phyloP scores from a whole-genome alignment of 306 rosid genomes.

The Acacia confusa region DNA sequence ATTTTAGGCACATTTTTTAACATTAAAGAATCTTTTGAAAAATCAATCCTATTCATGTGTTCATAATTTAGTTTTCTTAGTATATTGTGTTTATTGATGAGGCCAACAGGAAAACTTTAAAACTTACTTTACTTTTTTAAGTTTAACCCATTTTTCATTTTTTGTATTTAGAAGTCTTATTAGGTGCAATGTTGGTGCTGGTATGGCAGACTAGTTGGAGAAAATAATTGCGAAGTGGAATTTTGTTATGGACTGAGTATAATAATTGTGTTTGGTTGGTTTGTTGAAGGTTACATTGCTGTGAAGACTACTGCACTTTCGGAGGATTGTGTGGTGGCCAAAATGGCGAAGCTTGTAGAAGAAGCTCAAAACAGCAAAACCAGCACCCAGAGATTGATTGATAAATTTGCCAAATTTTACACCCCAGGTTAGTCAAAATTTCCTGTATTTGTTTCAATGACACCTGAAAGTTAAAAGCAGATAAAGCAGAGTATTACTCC shows the following conservation, averaged over 20 bases:
- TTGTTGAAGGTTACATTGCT: constrained; percentile 66
- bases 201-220: background rate
- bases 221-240: background rate
- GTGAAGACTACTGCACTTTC: constrained; percentile 87
- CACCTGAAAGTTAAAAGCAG: constrained; percentile 9
- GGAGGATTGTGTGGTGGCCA: constrained; percentile 91
- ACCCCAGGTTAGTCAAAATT: constrained; percentile 72
- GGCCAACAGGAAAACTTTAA: too few relatives aligned
- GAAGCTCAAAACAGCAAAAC: constrained; percentile 93
- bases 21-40: too few relatives aligned
- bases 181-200: background rate
- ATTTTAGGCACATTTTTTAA: background rate
- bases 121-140: background rate
- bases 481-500: background rate
- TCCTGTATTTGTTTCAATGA: constrained; percentile 2
- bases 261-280: constrained; percentile 24
- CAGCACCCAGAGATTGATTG: constrained; percentile 72
- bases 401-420: constrained; percentile 78
- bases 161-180: background rate
- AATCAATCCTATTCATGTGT: too few relatives aligned
- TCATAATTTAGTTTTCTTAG: background rate
- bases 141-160: background rate
- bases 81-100: background rate
- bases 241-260: background rate
- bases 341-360: constrained; percentile 95